Evolutionary conservation across 352 stramenopile species (phyloP).

Genomic region (Thalassiosira exigua): DNA sequence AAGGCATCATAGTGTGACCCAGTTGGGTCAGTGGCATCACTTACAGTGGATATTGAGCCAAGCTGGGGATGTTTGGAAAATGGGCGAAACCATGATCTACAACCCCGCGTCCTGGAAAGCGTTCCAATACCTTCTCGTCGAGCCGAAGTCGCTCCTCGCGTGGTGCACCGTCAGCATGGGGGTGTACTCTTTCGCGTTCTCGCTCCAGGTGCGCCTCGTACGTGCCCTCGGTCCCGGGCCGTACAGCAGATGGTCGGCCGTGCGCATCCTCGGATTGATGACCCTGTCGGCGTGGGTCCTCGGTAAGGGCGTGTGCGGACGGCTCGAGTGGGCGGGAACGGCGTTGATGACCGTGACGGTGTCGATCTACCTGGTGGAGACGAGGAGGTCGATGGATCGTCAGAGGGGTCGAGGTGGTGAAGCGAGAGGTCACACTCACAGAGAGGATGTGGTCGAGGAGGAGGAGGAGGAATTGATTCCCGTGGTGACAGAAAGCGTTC

Average conservation of each 20-base stretch:
- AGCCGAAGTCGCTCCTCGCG: conserved; percentile 30
- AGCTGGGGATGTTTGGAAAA: too few relatives aligned
- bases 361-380: conserved; percentile 37
- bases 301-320: conserved; percentile 9
- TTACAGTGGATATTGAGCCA: too few relatives aligned
- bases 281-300: conserved; percentile 21
- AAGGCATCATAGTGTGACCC: too few relatives aligned
- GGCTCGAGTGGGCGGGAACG: conserved; percentile 27
- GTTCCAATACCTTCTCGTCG: conserved; percentile 29
- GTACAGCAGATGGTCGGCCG: conserved; percentile 24
- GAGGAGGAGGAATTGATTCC: too few relatives aligned
- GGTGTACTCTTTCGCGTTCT: conserved; percentile 27
- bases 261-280: conserved; percentile 24
- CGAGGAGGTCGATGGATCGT: conserved; percentile 29
- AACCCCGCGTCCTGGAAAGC: conserved; percentile 34
- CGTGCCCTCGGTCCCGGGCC: conserved; percentile 27
- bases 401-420: too few relatives aligned
- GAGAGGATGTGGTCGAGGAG: too few relatives aligned
- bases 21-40: too few relatives aligned
- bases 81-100: too few relatives aligned
- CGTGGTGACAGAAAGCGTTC: too few relatives aligned
- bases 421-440: too few relatives aligned
- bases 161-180: conserved; percentile 29
- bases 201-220: conserved; percentile 27
- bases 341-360: conserved; percentile 21